A percentile compares a stretch with the other conserved stretches of the same genome.
phyloP scores from a whole-genome alignment of 164 flowering plant genomes.

The Paratinospora sagittata region DNA sequence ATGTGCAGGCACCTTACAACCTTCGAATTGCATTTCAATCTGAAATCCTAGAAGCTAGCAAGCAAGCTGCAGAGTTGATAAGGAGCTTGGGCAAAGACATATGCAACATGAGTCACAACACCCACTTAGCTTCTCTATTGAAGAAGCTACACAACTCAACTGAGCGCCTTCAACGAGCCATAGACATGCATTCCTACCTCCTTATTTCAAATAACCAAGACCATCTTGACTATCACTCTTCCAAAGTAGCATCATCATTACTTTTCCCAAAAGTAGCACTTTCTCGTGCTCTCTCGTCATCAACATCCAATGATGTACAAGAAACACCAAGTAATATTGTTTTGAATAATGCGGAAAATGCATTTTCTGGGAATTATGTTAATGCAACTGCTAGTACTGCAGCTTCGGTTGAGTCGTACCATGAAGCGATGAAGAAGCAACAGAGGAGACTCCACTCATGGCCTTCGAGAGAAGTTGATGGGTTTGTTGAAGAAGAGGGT shows the following conservation, averaged over 20 bases:
- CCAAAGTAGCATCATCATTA: no score
- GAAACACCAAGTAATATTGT: not conserved
- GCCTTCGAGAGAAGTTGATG: slow-evolving; percentile 33
- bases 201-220: slow-evolving; percentile 34
- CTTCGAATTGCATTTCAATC: slow-evolving; percentile 48
- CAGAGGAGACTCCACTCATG: slow-evolving; percentile 32
- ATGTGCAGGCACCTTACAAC: slow-evolving; percentile 52
- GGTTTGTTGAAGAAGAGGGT: slow-evolving; percentile 18
- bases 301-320: not conserved
- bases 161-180: slow-evolving; percentile 53
- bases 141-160: slow-evolving; percentile 51
- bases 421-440: slow-evolving; percentile 28
- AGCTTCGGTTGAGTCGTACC: slow-evolving; percentile 18
- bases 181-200: slow-evolving; percentile 62
- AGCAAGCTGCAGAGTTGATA: slow-evolving; percentile 59
- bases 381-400: not conserved
- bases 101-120: slow-evolving; percentile 40
- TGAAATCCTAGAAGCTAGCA: slow-evolving; percentile 56
- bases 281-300: slow-evolving; percentile 23
- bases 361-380: not conserved
- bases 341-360: no score
- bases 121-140: slow-evolving; percentile 31
- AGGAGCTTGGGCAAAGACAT: slow-evolving; percentile 62
- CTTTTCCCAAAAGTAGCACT: no score
- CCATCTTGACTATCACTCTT: slow-evolving; percentile 13